Evolutionary conservation across 352 stramenopile species (phyloP), one percentile per base, ranked within the genome.

Genomic region (Phytophthora constricta): DNA sequence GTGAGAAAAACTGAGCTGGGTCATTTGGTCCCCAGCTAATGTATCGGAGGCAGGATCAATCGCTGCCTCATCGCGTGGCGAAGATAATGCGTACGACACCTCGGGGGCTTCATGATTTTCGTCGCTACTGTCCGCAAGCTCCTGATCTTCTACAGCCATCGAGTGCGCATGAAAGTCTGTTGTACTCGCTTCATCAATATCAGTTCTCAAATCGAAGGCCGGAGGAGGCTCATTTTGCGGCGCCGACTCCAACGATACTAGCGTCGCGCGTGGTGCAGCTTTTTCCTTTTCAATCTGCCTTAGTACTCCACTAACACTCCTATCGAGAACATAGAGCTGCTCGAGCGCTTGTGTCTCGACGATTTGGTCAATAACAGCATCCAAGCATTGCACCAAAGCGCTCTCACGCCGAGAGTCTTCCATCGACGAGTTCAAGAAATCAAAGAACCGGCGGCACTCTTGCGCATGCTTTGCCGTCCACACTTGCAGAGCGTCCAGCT

Each of bases 391-490:
- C 5, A 34, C 45, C 27, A 82, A 77, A 39, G 26, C 62, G 54
- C 58, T 50, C 27, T 87, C 76, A 13, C 50, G 53, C 31, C 62
- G 55, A 19, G 47, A 41, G 27, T 75, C 50, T 53, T 87, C 72
- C 5, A 88, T 43, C 2, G 71, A 72, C 71, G 66, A 85, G 47
- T 70, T 74, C 34, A 89, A 42, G 47, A 85, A 90, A 54, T 83
- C 78, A 48, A 86, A 86, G 53, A 78, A 83, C 34, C 77, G 59
- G 0, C 80, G 62, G 39, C 82, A 90, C 34, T 89, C 82, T 16
- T 77, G 49, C 1, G 79, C 67, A 28, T 90, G 82, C 16, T 66
- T 74, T 14, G 58, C 41, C 3, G 62, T 78, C 82, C 82, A 90
- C 3, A 33, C 49, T 42, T 80, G 77, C 13, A 90, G 70, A 25